A percentile compares a stretch with the other conserved stretches of the same genome.
phyloP scores from a whole-genome alignment of 306 rosid genomes.

The Lotus japonicus region DNA sequence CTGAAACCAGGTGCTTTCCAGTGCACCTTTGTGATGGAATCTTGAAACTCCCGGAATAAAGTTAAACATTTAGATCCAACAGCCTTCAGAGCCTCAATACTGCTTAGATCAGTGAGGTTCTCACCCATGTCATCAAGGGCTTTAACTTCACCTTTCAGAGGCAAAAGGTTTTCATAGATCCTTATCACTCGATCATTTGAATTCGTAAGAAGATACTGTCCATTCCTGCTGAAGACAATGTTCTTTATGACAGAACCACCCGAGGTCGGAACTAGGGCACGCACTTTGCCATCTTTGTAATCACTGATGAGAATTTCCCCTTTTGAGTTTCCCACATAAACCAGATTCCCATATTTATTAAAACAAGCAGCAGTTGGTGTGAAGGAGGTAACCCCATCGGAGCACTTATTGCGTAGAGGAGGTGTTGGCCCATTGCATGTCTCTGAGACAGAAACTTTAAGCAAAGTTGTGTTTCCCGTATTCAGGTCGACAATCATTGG shows the following conservation, averaged over 20 bases:
- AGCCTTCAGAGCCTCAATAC: constrained; percentile 66
- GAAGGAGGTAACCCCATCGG: constrained; percentile 68
- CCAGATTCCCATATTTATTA: constrained; percentile 68
- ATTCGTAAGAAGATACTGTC: constrained; percentile 87
- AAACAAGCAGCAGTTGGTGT: constrained; percentile 96
- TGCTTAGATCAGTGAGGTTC: constrained; percentile 36
- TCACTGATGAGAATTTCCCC: constrained; percentile 90
- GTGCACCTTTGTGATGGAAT: constrained; percentile 87
- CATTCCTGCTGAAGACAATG: constrained; percentile 86
- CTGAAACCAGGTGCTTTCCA: constrained; percentile 99
- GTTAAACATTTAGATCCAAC: constrained; percentile 77
- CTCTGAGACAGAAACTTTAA: constrained; percentile 68
- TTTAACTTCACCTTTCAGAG: constrained; percentile 54
- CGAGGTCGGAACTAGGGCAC: constrained; percentile 67
- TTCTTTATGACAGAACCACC: constrained; percentile 85
- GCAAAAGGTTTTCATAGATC: constrained; percentile 88
- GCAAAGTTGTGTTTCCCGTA: constrained; percentile 57
- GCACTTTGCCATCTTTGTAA: constrained; percentile 41
- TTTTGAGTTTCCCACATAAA: constrained; percentile 93
- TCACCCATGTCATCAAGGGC: constrained; percentile 43
- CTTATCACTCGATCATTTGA: constrained; percentile 86
- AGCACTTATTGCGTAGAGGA: constrained; percentile 60
- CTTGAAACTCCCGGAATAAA: constrained; percentile 91
- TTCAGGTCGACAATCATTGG: constrained; percentile 88
- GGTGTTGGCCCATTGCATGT: constrained; percentile 36